Base-by-base conservation (phyloP, 768 basidiomycete genomes). In the Pholiota molesta region DNA sequence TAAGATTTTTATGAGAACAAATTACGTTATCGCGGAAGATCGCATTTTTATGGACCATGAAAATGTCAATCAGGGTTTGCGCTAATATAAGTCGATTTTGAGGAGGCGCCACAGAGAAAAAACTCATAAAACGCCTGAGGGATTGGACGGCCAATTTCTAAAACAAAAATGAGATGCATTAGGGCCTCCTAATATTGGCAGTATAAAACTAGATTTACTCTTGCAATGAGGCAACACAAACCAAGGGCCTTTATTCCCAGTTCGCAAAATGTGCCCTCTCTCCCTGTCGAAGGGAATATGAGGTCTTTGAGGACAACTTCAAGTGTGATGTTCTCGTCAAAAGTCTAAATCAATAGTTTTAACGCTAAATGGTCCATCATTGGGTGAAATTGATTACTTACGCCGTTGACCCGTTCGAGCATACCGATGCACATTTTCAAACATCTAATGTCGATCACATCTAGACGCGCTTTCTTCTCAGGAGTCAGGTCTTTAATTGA, bases 351-450 rank as follows among this genome's bases (percentile, higher is more conserved):
- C 55, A 35, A 49, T 52, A 52, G 19, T 61, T 39, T 40, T 31
- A 42, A 16, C 23, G 17, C 26, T 35, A 56, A 29, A n/a, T 39
- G 26, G 23, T 3, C 47, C 17, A 31, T 45, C n/a, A 13, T n/a
- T 60, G 45, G 49, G 29, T 19, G 47, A 21, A 29, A 35, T 44
- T 57, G 31, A 60, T 7, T 16, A 79, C 91, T 39, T 62, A 95
- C 95, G 19, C 91, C 83, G 66, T 94, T 89, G 16, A 96, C 91
- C 8, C 93, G 84, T 76, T 95, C 93, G 5, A 97, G 79, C 84
- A 96, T 85, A 10, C 90, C 92, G 54, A 88, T 90, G 63, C 91
- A 92, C 28, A 97, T 78, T 0, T 82, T 75, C 52, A 97, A 74
- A 69, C 93, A 95, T 29, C 89, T 80, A 29, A 94, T 61, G 65